phyloP scores from a whole-genome alignment of 202 grass and related monocot species.

The Musa balbisiana region DNA sequence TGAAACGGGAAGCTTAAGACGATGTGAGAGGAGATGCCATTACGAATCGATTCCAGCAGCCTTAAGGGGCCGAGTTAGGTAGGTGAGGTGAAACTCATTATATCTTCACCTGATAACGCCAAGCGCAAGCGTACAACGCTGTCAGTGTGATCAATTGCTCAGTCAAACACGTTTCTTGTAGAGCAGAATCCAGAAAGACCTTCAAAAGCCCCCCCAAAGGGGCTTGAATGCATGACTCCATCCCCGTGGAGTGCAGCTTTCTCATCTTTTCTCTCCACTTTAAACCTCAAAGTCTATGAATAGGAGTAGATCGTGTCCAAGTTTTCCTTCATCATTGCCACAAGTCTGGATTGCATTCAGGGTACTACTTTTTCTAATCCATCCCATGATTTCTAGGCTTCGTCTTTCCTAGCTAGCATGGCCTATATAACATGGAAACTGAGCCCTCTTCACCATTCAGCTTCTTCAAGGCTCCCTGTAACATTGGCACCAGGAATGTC shows the following conservation, averaged over 20 bases:
- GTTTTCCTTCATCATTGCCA: constrained; percentile 18
- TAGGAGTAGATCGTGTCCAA: constrained; percentile 30
- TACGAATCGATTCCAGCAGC: too few species aligned
- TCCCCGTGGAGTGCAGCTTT: constrained; percentile 2
- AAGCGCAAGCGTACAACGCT: neutral
- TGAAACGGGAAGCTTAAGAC: too few species aligned
- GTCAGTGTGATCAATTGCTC: constrained; percentile 34
- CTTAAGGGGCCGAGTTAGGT: neutral
- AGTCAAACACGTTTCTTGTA: constrained; percentile 99
- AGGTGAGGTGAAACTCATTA: neutral
- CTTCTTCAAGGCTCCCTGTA: too few species aligned
- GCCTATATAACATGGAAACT: constrained; percentile 16
- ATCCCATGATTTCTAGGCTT: neutral
- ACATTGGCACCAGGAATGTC: constrained; percentile 29
- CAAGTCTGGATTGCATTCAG: neutral
- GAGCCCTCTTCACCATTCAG: constrained; percentile 2
- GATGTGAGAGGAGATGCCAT: too few species aligned
- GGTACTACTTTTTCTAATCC: constrained; percentile 6
- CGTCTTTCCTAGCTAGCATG: neutral
- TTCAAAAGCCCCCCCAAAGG: constrained; percentile 33
- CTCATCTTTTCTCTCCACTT: constrained; percentile 10
- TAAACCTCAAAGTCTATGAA: constrained; percentile 27
- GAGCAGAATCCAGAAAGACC: constrained; percentile 83
- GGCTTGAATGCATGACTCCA: constrained; percentile 27
- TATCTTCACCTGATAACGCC: neutral